These are phyloP conservation scores for Diplosphaera chodatii DNA, from an alignment of 139 green algal genomes.

Conservation along the genomic window DNA sequence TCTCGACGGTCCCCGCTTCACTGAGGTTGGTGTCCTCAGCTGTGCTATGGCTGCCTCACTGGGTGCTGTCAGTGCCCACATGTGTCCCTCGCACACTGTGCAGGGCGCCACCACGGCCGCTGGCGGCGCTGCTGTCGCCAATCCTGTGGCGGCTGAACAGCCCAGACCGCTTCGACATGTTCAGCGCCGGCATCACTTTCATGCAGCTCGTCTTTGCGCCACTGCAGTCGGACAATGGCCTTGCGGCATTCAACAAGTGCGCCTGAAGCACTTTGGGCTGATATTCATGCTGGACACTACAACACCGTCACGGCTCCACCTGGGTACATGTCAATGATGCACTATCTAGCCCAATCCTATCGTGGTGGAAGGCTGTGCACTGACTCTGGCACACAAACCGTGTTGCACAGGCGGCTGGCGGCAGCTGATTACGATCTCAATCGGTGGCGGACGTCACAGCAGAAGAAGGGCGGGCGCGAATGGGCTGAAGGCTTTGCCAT, in stretches of 20 bases:
- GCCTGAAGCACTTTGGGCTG: too few species aligned
- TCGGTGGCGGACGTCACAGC: slow-evolving; percentile 44
- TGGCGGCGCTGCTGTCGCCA: slow-evolving; percentile 78
- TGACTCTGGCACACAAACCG: not conserved
- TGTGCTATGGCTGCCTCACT: too few species aligned
- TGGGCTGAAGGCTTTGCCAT: slow-evolving; percentile 66
- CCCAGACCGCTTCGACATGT: slow-evolving; percentile 92
- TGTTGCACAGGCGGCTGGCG: slow-evolving; percentile 39
- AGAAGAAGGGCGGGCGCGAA: slow-evolving; percentile 36
- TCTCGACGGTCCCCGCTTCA: too few species aligned
- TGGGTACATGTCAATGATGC: too few species aligned
- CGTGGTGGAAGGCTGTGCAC: too few species aligned
- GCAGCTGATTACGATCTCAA: slow-evolving; percentile 47
- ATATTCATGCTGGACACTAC: too few species aligned
- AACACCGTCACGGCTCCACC: too few species aligned
- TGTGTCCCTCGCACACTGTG: not conserved
- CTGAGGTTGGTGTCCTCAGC: too few species aligned
- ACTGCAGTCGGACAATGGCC: slow-evolving; percentile 64
- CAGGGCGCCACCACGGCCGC: slow-evolving; percentile 53
- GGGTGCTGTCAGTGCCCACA: not conserved
- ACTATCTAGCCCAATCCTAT: too few species aligned
- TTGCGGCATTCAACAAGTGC: slow-evolving; percentile 66
- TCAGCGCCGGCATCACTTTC: slow-evolving; percentile 64
- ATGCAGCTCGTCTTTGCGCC: slow-evolving; percentile 58
- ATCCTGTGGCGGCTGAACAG: slow-evolving; percentile 82